These are phyloP conservation scores for Priceomyces castillae DNA, from an alignment of 805 yeast species.

Conservation along the genomic window DNA sequence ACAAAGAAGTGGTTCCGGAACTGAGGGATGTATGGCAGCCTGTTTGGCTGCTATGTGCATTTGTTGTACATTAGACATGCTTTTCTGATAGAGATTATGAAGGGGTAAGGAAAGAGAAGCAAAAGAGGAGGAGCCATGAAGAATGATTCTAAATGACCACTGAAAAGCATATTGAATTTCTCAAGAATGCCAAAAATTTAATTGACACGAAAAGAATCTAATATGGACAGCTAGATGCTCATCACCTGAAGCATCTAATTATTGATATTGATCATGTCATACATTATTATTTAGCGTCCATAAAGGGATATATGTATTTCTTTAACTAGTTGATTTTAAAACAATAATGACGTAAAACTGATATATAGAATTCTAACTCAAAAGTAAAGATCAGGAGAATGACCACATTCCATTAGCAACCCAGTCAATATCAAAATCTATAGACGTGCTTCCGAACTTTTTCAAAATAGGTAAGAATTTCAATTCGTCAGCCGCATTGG, in stretches of 20 bases:
- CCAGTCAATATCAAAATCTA: constrained; percentile 39
- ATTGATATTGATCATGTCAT: no score
- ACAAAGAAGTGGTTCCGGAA: constrained; percentile 22
- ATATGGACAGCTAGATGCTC: no score
- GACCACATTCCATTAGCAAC: constrained; percentile 30
- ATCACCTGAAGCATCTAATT: no score
- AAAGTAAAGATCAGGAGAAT: constrained; percentile 15
- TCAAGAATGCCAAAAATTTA: no score
- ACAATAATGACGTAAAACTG: no score
- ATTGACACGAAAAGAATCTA: no score
- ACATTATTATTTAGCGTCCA: no score
- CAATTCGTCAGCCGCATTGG: constrained; percentile 17
- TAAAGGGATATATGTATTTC: no score
- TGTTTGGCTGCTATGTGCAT: constrained; percentile 43
- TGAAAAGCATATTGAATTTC: no score
- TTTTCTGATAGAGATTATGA: constrained; percentile 14
- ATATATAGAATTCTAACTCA: not conserved
- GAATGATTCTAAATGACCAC: no score
- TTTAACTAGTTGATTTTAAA: no score
- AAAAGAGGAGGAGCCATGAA: no score
- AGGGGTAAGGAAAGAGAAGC: not conserved
- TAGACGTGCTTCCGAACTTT: constrained; percentile 25
- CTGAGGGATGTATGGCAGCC: constrained; percentile 35
- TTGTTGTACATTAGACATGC: constrained; percentile 37
- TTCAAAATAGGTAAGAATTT: constrained; percentile 34